Evolutionary conservation across 495 filamentous ascomycete genomes (phyloP), one percentile per base, ranked within the genome.

Genomic region (Umbilicaria muhlenbergii): DNA sequence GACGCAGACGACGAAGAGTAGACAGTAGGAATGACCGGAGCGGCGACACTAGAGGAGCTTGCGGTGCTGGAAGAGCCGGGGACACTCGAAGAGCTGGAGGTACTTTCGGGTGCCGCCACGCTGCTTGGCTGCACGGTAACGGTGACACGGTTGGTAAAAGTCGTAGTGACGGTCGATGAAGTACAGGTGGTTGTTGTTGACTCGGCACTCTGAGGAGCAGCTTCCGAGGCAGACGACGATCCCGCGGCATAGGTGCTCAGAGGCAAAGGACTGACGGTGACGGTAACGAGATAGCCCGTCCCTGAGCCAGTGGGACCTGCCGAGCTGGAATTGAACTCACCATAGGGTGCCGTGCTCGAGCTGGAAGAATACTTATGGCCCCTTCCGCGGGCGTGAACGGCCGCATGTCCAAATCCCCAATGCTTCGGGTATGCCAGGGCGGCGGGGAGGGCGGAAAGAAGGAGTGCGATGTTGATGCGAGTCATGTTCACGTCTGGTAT

Each of bases 261-360:
- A 5, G 44, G 37, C 12, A 24, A 31, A 21, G 44, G 34, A 28
- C 24, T 28, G n/a, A 33, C 38, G 15, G 60, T 52, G 2, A 65
- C 55, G 2, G 63, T 56, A 6, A 53, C 57, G 45, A 66, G 58
- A 7, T 44, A 43, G 0, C 51, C 57, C 1, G 42, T 37, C 2
- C 63, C 64, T 11, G 61, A 57, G 0, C 60, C 63, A 6, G 59
- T 61, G 14, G 44, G 36, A 7, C 12, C 36, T 19, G 11, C 38
- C 15, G 13, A 18, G 8, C 37, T 46, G n/a, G 44, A 46, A 13
- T 46, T 46, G 37, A 10, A 14, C n/a, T 12, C n/a, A 32, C 44
- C 44, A 32, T 32, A 45, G 12, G 42, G 42, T 12, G 42, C 42
- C 13, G 34, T 45, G n/a, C 31, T 17, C 10, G 32, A 18, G 17